phyloP scores from a whole-genome alignment of 768 basidiomycete species.

The Podaxis carcinomalis region DNA sequence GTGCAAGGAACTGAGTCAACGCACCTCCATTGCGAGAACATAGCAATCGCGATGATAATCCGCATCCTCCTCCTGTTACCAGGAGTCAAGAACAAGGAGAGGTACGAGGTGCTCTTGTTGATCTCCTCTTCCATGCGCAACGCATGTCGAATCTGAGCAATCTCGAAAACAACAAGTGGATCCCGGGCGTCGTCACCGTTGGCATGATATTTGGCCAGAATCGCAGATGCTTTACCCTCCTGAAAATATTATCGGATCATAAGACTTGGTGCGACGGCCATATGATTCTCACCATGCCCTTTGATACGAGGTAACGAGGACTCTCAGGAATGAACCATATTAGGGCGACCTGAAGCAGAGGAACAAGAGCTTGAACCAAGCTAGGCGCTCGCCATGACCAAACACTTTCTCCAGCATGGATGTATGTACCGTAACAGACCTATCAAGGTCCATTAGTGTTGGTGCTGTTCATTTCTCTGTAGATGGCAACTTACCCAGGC shows the following conservation, averaged over 20 bases:
- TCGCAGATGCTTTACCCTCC: slow-evolving; percentile 54
- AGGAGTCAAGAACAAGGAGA: slow-evolving; percentile 50
- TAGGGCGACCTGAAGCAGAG: slow-evolving; percentile 49
- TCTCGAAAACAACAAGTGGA: slow-evolving; percentile 51
- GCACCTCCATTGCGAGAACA: slow-evolving; percentile 76
- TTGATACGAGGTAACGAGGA: slow-evolving; percentile 61
- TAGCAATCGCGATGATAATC: slow-evolving; percentile 60
- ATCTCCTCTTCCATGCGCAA: slow-evolving; percentile 59
- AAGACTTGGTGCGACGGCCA: not conserved
- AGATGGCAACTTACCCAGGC: slow-evolving; percentile 30
- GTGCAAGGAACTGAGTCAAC: slow-evolving; percentile 10
- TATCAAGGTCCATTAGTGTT: slow-evolving; percentile 9
- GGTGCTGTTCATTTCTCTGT: not conserved
- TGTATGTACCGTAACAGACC: slow-evolving; percentile 41
- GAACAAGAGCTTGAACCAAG: slow-evolving; percentile 55
- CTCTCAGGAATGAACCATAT: slow-evolving; percentile 69
- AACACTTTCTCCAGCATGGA: slow-evolving; percentile 28
- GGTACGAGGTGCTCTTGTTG: slow-evolving; percentile 42
- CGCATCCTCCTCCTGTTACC: slow-evolving; percentile 69
- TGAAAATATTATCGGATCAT: slow-evolving; percentile 14
- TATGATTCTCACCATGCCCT: slow-evolving; percentile 42
- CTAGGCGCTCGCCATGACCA: slow-evolving; percentile 70
- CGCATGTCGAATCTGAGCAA: slow-evolving; percentile 69
- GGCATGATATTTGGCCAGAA: slow-evolving; percentile 73
- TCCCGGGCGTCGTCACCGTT: slow-evolving; percentile 54